Percentiles rank a stretch among this genome's conserved stretches.
These are phyloP conservation scores for Talaromyces atroroseus DNA, from an alignment of 2,329 filamentous ascomycete species.

Conservation along the genomic window DNA sequence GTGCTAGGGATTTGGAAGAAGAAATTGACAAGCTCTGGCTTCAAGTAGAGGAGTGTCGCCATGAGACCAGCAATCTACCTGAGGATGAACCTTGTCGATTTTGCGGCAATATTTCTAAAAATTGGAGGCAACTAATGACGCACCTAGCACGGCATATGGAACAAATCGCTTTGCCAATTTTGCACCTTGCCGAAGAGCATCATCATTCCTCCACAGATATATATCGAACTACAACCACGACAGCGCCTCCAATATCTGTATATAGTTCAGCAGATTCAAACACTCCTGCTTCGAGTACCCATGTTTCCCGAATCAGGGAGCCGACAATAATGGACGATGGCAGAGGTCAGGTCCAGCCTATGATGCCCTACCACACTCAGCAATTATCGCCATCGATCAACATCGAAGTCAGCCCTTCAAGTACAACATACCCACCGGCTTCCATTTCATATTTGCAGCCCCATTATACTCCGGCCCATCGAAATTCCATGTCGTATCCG, in stretches of 20 bases:
- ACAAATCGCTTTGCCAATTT: slow-evolving; percentile 75
- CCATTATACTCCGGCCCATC: slow-evolving; percentile 12
- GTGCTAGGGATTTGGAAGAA: slow-evolving; percentile 18
- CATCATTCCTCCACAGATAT: background rate
- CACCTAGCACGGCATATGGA: slow-evolving; percentile 94
- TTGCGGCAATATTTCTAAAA: slow-evolving; percentile 72
- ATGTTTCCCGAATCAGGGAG: slow-evolving; percentile 1
- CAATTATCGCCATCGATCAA: background rate
- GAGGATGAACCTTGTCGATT: slow-evolving; percentile 79
- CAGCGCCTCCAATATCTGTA: slow-evolving; percentile 4
- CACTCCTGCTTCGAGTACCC: background rate
- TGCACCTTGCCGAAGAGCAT: slow-evolving; percentile 45
- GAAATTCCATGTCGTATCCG: slow-evolving; percentile 19
- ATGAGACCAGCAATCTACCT: slow-evolving; percentile 60
- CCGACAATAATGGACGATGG: background rate
- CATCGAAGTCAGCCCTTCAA: background rate
- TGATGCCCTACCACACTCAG: background rate
- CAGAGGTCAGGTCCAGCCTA: background rate
- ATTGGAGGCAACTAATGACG: slow-evolving; percentile 92
- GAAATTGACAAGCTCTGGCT: slow-evolving; percentile 62
- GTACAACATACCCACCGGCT: slow-evolving; percentile 10
- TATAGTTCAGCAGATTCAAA: slow-evolving; percentile 2
- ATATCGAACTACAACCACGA: background rate
- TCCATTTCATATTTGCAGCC: slow-evolving; percentile 3
- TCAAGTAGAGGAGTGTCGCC: slow-evolving; percentile 71